Evolutionary conservation across 805 yeast genomes (phyloP).

Genomic region (Barnettozyma botsteinii): DNA sequence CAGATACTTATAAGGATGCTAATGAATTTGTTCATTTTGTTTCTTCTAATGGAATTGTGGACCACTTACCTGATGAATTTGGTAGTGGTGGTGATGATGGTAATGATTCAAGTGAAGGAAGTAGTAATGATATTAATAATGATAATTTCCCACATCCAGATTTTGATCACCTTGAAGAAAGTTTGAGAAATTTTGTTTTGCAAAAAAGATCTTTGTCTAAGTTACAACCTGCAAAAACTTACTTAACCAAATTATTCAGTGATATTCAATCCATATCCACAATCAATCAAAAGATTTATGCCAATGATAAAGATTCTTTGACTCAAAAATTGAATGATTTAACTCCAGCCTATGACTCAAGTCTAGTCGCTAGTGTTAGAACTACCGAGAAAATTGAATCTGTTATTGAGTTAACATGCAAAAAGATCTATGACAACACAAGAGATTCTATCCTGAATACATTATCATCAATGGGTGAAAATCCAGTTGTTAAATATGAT

Average conservation of each 20-base stretch:
- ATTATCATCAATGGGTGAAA: slow-evolving; percentile 44
- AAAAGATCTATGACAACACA: slow-evolving; percentile 56
- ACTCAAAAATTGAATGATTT: slow-evolving; percentile 47
- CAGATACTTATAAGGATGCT: slow-evolving; percentile 85
- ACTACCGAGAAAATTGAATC: slow-evolving; percentile 56
- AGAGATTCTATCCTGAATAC: slow-evolving; percentile 46
- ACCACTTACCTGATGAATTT: slow-evolving; percentile 32
- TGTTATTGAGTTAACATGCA: slow-evolving; percentile 55
- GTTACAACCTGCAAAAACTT: slow-evolving; percentile 89
- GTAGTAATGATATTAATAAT: slow-evolving; percentile 26
- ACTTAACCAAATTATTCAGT: slow-evolving; percentile 56
- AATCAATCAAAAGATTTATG: slow-evolving; percentile 53
- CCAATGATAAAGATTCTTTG: slow-evolving; percentile 43
- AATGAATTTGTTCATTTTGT: slow-evolving; percentile 93
- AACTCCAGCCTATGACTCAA: slow-evolving; percentile 57
- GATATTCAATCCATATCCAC: slow-evolving; percentile 61
- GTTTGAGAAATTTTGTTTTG: slow-evolving; percentile 76
- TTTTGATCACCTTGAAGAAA: slow-evolving; percentile 79
- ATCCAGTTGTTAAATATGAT: slow-evolving; percentile 46
- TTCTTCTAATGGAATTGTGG: slow-evolving; percentile 48
- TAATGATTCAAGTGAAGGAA: slow-evolving; percentile 33
- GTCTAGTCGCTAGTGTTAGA: slow-evolving; percentile 44
- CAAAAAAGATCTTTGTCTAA: slow-evolving; percentile 89
- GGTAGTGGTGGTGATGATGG: slow-evolving; percentile 34
- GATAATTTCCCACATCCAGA: slow-evolving; percentile 42